Base-by-base conservation (phyloP, 2,329 filamentous ascomycete species). In the Colletotrichum cereale region DNA sequence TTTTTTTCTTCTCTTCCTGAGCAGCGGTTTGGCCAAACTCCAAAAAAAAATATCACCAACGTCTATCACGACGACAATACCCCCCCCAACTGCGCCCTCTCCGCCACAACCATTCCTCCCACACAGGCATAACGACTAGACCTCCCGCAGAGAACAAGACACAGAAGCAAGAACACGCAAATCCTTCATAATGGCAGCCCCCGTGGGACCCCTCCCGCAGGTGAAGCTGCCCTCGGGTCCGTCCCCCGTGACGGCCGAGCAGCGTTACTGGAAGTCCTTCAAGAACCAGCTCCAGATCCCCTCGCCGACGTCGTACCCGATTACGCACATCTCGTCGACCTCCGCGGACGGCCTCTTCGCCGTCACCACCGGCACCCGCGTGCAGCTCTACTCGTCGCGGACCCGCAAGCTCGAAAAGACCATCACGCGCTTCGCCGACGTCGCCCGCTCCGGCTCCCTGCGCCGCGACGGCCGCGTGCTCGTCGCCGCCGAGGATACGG, bases 241-340 rank as follows among this genome's bases (percentile, higher is more conserved):
- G 68, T 91, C 92, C 50, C 92, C 94, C 65, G 84, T 96, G 58
- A 97, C 96, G 7, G 92, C 95, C 40, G 96, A 99, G 85, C 95
- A 98, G 84, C 89, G 92, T 75, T 98, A 98, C 87, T 99, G 97
- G 97, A 93, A 92, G 79, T 92, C 93, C 16, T 99, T 99, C 86
- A 95, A 94, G 84, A 96, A 95, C 76, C 93, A 95, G 75, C 90
- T 97, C 69, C 91, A 96, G 73, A 91, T 98, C 73, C 93, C 96
- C 56, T 97, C 96, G 74, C 95, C 95, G 74, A 94, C 96, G 74
- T 93, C 94, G 79, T 95, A 93, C 80, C 93, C 94, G 56, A 90
- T 99, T 77, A 97, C 95, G 42, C 92, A 97, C 81, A 97, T 99
- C 80, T 95, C 93, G 61, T 80, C 92, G 88, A 73, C 79, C 82